phyloP scores from a whole-genome alignment of 2,329 filamentous ascomycete genomes.

The Fusarium caatingaense region DNA sequence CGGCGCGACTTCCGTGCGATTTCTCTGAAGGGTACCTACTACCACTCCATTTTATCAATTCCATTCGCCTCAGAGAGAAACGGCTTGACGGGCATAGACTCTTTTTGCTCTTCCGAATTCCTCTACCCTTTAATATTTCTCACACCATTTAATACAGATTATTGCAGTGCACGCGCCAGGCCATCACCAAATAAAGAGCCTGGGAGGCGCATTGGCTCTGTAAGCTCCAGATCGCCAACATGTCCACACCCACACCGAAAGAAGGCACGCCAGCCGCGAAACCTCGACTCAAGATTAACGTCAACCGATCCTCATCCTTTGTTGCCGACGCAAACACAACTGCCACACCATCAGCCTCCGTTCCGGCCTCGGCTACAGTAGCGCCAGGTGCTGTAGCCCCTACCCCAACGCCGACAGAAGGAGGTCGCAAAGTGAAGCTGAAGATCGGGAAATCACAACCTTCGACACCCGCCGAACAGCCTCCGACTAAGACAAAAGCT shows the following conservation, averaged over 20 bases:
- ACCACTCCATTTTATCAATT: conserved; percentile 1
- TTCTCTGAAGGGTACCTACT: not conserved
- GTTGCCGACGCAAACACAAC: conserved; percentile 44
- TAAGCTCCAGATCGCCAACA: conserved; percentile 33
- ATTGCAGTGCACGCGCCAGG: not conserved
- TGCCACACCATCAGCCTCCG: conserved; percentile 30
- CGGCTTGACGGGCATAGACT: not conserved
- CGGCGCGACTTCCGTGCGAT: conserved; percentile 10
- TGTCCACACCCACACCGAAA: conserved; percentile 47
- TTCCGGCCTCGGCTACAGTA: conserved; percentile 17
- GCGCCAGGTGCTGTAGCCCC: conserved; percentile 2
- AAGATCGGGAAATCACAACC: conserved; percentile 56
- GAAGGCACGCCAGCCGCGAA: conserved; percentile 48
- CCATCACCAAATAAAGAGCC: conserved; percentile 18
- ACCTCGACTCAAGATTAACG: conserved; percentile 55
- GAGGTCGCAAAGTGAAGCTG: conserved; percentile 56
- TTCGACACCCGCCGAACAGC: conserved; percentile 51
- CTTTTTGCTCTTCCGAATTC: not conserved
- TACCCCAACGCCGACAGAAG: conserved; percentile 47
- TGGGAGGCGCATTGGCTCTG: conserved; percentile 2
- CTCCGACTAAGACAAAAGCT: conserved; percentile 66
- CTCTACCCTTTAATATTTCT: not conserved
- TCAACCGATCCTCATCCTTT: conserved; percentile 53
- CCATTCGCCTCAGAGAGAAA: not conserved
- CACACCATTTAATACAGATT: not conserved